phyloP scores from a whole-genome alignment of 352 stramenopile species.

The Phytophthora vignae region DNA sequence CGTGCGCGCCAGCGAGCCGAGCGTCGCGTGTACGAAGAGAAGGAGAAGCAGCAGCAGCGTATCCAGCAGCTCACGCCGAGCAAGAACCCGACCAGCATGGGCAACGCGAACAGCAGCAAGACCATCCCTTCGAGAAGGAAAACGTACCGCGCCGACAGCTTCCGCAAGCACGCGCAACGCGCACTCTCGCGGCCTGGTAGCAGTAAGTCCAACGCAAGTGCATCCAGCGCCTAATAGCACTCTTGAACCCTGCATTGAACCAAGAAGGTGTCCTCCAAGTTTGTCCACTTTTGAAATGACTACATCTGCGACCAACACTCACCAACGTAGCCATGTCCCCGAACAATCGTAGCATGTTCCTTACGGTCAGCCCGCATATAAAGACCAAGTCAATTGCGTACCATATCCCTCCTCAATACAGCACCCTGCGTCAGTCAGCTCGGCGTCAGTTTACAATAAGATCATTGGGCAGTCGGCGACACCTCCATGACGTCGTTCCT shows the following conservation, averaged over 20 bases:
- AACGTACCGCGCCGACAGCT: constrained; percentile 61
- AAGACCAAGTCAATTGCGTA: constrained; percentile 1
- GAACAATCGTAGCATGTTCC: constrained; percentile 26
- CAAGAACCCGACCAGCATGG: constrained; percentile 37
- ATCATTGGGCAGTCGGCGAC: constrained; percentile 14
- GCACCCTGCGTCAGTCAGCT: constrained; percentile 5
- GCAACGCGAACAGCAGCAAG: constrained; percentile 55
- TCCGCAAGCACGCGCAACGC: constrained; percentile 47
- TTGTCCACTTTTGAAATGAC: background rate
- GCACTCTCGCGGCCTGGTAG: constrained; percentile 36
- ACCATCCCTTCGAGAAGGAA: constrained; percentile 50
- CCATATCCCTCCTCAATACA: constrained; percentile 19
- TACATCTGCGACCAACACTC: constrained; percentile 22
- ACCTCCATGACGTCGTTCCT: constrained; percentile 44
- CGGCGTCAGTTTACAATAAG: constrained; percentile 5
- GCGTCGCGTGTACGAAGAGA: constrained; percentile 70
- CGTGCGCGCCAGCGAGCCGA: constrained; percentile 66
- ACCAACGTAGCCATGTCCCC: constrained; percentile 7
- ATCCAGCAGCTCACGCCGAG: constrained; percentile 57
- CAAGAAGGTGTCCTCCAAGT: background rate
- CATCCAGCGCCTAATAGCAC: constrained; percentile 32
- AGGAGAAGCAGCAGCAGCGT: constrained; percentile 69
- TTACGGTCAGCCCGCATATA: constrained; percentile 9
- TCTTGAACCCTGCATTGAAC: background rate
- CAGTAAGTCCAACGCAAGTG: constrained; percentile 26